phyloP scores from a whole-genome alignment of 768 basidiomycete genomes.

The Mycena vulgaris region DNA sequence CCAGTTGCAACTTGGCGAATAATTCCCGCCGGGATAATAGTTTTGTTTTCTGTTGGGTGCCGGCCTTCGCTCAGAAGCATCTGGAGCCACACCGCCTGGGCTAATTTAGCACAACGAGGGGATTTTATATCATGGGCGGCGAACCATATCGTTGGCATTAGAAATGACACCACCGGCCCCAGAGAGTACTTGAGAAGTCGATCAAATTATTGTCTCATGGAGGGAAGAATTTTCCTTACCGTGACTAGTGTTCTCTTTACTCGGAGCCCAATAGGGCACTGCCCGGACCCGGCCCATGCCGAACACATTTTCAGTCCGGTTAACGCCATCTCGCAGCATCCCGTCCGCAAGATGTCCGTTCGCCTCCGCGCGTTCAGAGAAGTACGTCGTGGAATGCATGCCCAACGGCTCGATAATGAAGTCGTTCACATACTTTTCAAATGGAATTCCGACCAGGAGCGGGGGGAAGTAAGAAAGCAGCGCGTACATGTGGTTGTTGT shows the following conservation, averaged over 20 bases:
- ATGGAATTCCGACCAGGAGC: conserved; percentile 33
- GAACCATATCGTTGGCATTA: conserved; percentile 42
- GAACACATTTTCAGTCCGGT: conserved; percentile 27
- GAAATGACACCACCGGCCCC: conserved; percentile 45
- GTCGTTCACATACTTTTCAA: conserved; percentile 35
- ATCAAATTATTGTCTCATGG: neutral
- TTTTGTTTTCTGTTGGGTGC: conserved; percentile 29
- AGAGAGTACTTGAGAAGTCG: conserved; percentile 20
- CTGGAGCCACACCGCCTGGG: conserved; percentile 42
- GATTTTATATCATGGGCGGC: neutral
- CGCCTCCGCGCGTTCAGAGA: conserved; percentile 6
- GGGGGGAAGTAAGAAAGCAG: conserved; percentile 43
- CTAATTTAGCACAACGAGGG: neutral
- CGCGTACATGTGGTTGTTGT: conserved; percentile 47
- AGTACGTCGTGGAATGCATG: conserved; percentile 39
- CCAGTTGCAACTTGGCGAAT: conserved; percentile 38
- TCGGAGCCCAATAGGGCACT: conserved; percentile 27
- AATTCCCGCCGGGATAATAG: conserved; percentile 39
- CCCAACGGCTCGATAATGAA: conserved; percentile 38
- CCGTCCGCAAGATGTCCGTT: conserved; percentile 33
- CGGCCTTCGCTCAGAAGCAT: conserved; percentile 31
- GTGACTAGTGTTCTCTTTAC: conserved; percentile 1
- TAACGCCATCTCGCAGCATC: conserved; percentile 23
- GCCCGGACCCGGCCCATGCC: conserved; percentile 15
- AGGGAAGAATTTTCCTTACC: neutral